A percentile compares a stretch with the other conserved stretches of the same genome.
Evolutionary conservation across 2,329 filamentous ascomycete genomes (phyloP).

Genomic region (Fusarium sp.): DNA sequence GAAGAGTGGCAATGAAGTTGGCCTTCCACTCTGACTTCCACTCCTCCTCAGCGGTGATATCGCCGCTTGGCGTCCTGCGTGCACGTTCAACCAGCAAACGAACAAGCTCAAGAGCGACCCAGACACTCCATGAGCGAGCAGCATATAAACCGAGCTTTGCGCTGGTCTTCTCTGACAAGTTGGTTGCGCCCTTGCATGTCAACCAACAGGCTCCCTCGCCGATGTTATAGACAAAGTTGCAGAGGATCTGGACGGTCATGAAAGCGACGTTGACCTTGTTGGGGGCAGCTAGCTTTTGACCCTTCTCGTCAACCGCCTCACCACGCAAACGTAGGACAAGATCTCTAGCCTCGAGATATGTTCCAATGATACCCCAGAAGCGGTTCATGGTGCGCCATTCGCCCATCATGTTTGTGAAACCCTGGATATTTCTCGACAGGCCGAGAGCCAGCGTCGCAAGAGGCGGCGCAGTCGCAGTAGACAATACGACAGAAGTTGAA

Average conservation of each 20-base stretch:
- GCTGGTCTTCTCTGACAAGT: constrained; percentile 66
- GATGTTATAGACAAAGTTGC: constrained; percentile 76
- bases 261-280: constrained; percentile 59
- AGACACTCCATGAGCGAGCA: constrained; percentile 81
- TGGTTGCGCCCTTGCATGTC: constrained; percentile 76
- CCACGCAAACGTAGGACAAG: constrained; percentile 52
- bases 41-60: constrained; percentile 50
- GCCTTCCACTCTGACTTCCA: constrained; percentile 69
- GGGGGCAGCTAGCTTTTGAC: constrained; percentile 47
- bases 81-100: constrained; percentile 65
- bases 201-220: constrained; percentile 89
- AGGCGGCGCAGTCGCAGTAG: constrained; percentile 52
- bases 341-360: constrained; percentile 74
- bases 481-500: constrained; percentile 60
- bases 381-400: constrained; percentile 79
- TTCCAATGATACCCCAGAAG: constrained; percentile 79
- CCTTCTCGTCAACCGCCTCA: constrained; percentile 53
- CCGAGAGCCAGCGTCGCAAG: constrained; percentile 59
- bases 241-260: constrained; percentile 75
- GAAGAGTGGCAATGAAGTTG: constrained; percentile 74
- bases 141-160: constrained; percentile 75
- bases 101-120: constrained; percentile 80
- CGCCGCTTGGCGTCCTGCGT: constrained; percentile 53
- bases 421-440: constrained; percentile 65
- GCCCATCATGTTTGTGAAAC: constrained; percentile 72